Conservation (phyloP, 768 basidiomycete species). For the Hydnomerulius pinastri region DNA sequence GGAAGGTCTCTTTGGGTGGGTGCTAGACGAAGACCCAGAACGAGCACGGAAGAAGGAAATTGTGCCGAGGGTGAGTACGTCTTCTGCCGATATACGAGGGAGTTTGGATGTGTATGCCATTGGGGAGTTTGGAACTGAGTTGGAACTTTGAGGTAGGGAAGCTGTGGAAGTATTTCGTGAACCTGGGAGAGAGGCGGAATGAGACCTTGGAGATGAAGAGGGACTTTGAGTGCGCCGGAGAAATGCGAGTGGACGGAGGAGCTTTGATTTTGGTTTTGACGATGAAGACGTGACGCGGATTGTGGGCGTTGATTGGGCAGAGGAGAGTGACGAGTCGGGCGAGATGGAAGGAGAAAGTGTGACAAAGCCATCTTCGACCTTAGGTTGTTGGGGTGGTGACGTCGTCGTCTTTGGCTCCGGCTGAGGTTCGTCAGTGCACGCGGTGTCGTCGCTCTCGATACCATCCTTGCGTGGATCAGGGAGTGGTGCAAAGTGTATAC, state of each 20-base stretch:
- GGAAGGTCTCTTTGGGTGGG: slow-evolving; percentile 4
- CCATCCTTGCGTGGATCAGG: slow-evolving; percentile 70
- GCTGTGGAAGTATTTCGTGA: slow-evolving; percentile 14
- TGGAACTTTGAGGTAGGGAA: slow-evolving; percentile 13
- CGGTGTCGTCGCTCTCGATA: slow-evolving; percentile 37
- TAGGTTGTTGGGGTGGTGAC: neutral
- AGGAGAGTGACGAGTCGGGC: slow-evolving; percentile 22
- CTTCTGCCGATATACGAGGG: slow-evolving; percentile 28
- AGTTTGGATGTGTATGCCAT: slow-evolving; percentile 8
- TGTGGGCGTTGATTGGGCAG: slow-evolving; percentile 20
- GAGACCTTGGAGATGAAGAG: slow-evolving; percentile 8
- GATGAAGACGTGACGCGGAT: slow-evolving; percentile 10
- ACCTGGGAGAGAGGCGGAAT: slow-evolving; percentile 13
- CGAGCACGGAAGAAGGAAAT: slow-evolving; percentile 32
- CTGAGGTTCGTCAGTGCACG: slow-evolving; percentile 27
- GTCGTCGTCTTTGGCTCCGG: slow-evolving; percentile 3
- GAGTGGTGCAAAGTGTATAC: slow-evolving; percentile 83
- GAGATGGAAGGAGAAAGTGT: slow-evolving; percentile 21
- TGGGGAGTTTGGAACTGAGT: slow-evolving; percentile 18
- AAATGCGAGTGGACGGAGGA: slow-evolving; percentile 23
- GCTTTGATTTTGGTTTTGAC: slow-evolving; percentile 14
- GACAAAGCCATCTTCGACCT: slow-evolving; percentile 6
- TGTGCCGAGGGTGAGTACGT: slow-evolving; percentile 30
- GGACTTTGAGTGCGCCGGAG: slow-evolving; percentile 17
- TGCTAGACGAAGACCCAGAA: slow-evolving; percentile 13